A percentile compares a stretch with the other conserved stretches of the same genome.
Conservation (phyloP, 176 grass and related monocot species). For the Eragrostis curvula region DNA sequence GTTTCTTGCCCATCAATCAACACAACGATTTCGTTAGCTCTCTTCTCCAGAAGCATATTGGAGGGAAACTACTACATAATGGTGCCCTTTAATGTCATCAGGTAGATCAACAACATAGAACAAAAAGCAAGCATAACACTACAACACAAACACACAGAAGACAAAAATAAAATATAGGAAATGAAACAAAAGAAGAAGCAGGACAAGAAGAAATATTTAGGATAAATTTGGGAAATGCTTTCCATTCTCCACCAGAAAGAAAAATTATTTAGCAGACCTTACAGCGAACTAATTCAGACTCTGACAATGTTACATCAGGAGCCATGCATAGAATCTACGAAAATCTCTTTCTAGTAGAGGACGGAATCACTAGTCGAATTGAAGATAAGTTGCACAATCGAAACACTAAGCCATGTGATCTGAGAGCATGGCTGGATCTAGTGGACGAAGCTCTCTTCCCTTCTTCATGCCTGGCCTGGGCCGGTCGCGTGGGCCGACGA, state of each 20-base stretch:
- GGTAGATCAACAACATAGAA: neutral
- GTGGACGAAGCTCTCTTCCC: too few relatives aligned
- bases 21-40: too few relatives aligned
- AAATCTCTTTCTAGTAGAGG: constrained; percentile 7
- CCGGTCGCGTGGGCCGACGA: neutral
- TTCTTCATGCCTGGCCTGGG: neutral
- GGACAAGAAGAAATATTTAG: too few relatives aligned
- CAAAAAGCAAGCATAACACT: neutral
- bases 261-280: neutral
- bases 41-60: too few relatives aligned
- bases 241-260: too few relatives aligned
- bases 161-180: too few relatives aligned
- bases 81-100: too few relatives aligned
- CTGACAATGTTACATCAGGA: neutral
- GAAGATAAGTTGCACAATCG: neutral
- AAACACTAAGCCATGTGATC: neutral
- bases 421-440: too few relatives aligned
- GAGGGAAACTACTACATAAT: too few relatives aligned
- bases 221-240: too few relatives aligned
- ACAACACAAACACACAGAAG: neutral
- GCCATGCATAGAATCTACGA: constrained; percentile 10
- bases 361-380: neutral
- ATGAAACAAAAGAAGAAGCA: neutral
- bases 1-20: too few relatives aligned
- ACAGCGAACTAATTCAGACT: neutral